These are phyloP conservation scores for Cercospora sp. DNA, from an alignment of 2,329 filamentous ascomycete species.

Conservation along the genomic window DNA sequence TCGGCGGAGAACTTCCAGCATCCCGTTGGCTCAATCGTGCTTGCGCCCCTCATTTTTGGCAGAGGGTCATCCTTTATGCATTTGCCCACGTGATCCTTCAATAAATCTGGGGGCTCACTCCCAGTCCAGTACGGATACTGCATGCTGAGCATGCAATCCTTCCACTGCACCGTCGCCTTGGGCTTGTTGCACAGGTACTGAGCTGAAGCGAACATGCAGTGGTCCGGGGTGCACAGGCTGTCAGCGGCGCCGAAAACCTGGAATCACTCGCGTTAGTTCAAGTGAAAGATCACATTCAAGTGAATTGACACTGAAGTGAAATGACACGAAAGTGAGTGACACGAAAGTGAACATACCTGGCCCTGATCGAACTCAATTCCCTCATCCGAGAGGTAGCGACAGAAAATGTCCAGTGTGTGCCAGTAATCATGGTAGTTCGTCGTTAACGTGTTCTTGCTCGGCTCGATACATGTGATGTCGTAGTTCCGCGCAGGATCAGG, in stretches of 20 bases:
- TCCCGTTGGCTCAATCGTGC: background rate
- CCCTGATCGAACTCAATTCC: background rate
- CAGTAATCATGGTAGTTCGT: background rate
- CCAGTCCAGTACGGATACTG: background rate
- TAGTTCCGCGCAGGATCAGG: background rate
- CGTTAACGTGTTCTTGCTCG: background rate
- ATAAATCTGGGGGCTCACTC: background rate
- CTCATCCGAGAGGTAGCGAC: background rate
- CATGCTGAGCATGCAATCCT: background rate
- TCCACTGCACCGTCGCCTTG: background rate
- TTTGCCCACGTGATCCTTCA: background rate
- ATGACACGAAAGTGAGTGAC: background rate
- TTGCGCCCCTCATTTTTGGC: background rate
- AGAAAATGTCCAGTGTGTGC: background rate
- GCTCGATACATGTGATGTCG: background rate
- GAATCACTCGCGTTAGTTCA: background rate
- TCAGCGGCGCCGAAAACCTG: background rate
- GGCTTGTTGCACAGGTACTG: background rate
- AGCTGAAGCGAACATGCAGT: background rate
- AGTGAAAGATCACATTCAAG: background rate
- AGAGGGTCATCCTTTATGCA: background rate
- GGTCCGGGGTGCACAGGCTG: background rate
- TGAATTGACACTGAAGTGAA: too few species aligned
- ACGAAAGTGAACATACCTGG: background rate
- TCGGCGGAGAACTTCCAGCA: background rate